Conservation (phyloP, 139 green algal genomes). For the Chlorella sp. region DNA sequence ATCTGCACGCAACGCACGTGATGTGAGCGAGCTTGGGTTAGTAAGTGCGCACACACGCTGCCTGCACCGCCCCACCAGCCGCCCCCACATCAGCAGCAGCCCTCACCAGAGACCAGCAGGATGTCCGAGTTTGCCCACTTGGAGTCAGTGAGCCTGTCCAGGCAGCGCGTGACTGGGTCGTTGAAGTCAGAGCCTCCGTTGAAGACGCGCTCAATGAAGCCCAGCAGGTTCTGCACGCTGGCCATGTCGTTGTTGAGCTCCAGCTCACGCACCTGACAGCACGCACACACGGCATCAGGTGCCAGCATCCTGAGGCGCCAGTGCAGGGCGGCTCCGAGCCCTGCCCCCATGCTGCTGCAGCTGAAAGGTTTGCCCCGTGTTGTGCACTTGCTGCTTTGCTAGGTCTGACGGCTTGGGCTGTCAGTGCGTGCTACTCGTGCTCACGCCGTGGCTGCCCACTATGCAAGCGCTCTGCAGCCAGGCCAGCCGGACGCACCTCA, state of each 20-base stretch:
- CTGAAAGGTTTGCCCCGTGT: too few relatives aligned
- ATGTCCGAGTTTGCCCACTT: slow-evolving; percentile 87
- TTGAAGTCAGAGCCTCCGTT: slow-evolving; percentile 87
- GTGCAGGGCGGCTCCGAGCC: too few relatives aligned
- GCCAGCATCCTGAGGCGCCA: too few relatives aligned
- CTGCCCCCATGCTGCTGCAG: too few relatives aligned
- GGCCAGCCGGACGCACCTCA: slow-evolving; percentile 43
- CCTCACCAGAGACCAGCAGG: slow-evolving; percentile 61
- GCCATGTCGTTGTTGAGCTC: slow-evolving; percentile 70
- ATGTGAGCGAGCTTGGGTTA: too few relatives aligned
- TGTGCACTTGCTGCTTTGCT: too few relatives aligned
- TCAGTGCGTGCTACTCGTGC: too few relatives aligned
- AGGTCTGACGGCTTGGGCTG: too few relatives aligned
- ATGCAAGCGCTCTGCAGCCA: too few relatives aligned
- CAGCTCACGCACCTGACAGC: slow-evolving; percentile 67
- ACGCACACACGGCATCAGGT: too few relatives aligned
- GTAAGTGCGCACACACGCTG: too few relatives aligned
- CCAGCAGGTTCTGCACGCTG: slow-evolving; percentile 70
- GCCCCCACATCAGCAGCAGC: not conserved
- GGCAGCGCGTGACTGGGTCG: slow-evolving; percentile 67
- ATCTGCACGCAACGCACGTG: slow-evolving; percentile 33
- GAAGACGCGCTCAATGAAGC: slow-evolving; percentile 83
- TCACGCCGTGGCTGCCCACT: not conserved
- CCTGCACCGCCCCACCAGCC: not conserved
- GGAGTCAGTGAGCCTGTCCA: slow-evolving; percentile 62